Percentiles rank a stretch among this genome's conserved stretches.
These are phyloP conservation scores for Silene noctiflora DNA, from an alignment of 179 eudicot species.

Conservation along the genomic window DNA sequence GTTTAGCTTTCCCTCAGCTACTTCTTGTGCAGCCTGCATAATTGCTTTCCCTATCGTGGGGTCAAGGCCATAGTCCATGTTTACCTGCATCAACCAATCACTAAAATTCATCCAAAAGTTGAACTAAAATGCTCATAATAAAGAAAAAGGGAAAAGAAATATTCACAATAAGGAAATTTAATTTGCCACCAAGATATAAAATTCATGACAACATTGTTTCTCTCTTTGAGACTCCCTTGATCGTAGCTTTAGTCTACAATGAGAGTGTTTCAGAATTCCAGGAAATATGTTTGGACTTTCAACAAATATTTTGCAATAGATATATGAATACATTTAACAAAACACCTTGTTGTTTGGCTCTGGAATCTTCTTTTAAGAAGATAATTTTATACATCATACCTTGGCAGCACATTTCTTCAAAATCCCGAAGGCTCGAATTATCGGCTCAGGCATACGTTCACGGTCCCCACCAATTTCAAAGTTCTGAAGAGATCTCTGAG, in stretches of 20 bases:
- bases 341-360: neutral
- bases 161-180: neutral
- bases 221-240: neutral
- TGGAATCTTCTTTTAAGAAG: neutral
- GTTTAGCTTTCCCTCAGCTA: slow-evolving; percentile 85
- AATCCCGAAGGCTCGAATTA: slow-evolving; percentile 80
- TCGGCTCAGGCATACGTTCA: slow-evolving; percentile 98
- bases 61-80: slow-evolving; percentile 95
- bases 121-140: neutral
- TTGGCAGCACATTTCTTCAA: slow-evolving; percentile 95
- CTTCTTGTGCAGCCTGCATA: slow-evolving; percentile 98
- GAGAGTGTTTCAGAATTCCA: neutral
- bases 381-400: slow-evolving; percentile 36
- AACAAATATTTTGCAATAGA: neutral
- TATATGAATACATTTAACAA: neutral
- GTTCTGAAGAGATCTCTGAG: slow-evolving; percentile 93
- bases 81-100: slow-evolving; percentile 54
- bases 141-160: neutral
- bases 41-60: slow-evolving; percentile 89
- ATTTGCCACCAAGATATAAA: neutral
- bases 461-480: slow-evolving; percentile 97
- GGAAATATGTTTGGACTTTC: neutral
- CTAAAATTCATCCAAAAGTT: slow-evolving; percentile 6
- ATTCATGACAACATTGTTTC: neutral
- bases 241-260: neutral